These are phyloP conservation scores for Cephaloascus fragrans DNA, from an alignment of 805 yeast species.

Conservation along the genomic window DNA sequence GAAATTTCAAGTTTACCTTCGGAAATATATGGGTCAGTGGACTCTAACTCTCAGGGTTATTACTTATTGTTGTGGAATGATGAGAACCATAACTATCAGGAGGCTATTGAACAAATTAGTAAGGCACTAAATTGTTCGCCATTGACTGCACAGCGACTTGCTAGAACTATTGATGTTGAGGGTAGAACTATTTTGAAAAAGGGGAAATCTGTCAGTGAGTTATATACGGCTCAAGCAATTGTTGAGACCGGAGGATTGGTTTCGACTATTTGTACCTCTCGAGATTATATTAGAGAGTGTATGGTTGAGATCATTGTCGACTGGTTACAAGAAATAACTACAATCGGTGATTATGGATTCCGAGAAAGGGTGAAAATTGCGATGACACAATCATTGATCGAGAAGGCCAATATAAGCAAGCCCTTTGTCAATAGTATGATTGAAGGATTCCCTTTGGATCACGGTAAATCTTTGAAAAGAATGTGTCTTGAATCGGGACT, in stretches of 20 bases:
- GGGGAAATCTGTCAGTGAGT: conserved; percentile 11
- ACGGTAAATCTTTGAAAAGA: conserved; percentile 6
- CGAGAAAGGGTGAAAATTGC: conserved; percentile 27
- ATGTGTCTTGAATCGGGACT: conserved; percentile 23
- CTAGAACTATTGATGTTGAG: conserved; percentile 34
- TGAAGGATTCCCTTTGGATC: conserved; percentile 6
- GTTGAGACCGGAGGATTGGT: conserved; percentile 42
- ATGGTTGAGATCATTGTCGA: conserved; percentile 32
- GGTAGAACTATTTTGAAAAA: conserved; percentile 42
- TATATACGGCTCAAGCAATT: conserved; percentile 22
- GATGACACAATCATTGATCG: conserved; percentile 35
- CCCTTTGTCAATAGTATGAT: conserved; percentile 15
- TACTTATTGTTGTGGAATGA: conserved; percentile 67
- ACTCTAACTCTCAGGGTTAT: conserved; percentile 26
- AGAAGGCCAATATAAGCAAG: conserved; percentile 20
- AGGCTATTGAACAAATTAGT: conserved; percentile 39
- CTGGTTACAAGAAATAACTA: conserved; percentile 37
- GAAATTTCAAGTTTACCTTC: conserved; percentile 21
- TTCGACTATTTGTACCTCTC: conserved; percentile 40
- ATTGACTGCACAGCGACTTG: conserved; percentile 19
- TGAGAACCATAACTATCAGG: conserved; percentile 54
- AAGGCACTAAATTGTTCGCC: conserved; percentile 18
- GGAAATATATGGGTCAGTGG: conserved; percentile 21
- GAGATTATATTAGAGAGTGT: conserved; percentile 42
- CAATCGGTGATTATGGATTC: conserved; percentile 21